These are phyloP conservation scores for Penicillium canescens DNA, from an alignment of 495 filamentous ascomycete species.

Conservation along the genomic window DNA sequence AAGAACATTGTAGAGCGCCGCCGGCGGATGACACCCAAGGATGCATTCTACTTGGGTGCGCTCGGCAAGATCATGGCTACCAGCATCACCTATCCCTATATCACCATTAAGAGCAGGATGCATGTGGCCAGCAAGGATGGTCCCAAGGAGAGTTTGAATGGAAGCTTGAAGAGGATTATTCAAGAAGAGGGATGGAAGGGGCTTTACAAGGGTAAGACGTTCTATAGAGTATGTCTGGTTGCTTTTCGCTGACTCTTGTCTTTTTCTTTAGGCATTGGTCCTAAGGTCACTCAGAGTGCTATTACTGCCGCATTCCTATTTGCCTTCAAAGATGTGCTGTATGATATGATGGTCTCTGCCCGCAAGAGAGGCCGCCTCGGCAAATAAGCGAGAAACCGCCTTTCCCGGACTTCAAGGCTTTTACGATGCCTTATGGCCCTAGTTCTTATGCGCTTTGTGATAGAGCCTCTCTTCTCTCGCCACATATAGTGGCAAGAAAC, in stretches of 20 bases:
- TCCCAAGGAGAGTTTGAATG: slow-evolving; percentile 69
- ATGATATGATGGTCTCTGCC: slow-evolving; percentile 59
- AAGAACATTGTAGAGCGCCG: slow-evolving; percentile 74
- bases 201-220: slow-evolving; percentile 77
- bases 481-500: not conserved
- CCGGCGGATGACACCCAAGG: slow-evolving; percentile 71
- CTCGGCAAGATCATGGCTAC: slow-evolving; percentile 94
- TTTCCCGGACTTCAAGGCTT: not conserved
- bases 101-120: slow-evolving; percentile 95
- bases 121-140: slow-evolving; percentile 77
- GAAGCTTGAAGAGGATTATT: slow-evolving; percentile 74
- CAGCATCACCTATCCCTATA: slow-evolving; percentile 94
- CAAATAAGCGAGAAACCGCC: slow-evolving; percentile 21
- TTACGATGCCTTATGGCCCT: not conserved
- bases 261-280: slow-evolving; percentile 68
- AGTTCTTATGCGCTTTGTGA: no score
- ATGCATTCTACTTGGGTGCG: slow-evolving; percentile 89
- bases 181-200: slow-evolving; percentile 85
- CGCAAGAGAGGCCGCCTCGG: slow-evolving; percentile 49
- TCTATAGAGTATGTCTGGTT: not conserved
- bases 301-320: slow-evolving; percentile 96
- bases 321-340: slow-evolving; percentile 92
- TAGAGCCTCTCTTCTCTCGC: no score
- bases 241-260: not conserved
- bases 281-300: slow-evolving; percentile 95